Evolutionary conservation across 768 basidiomycete genomes (phyloP).

Genomic region (Scleroderma bovista): DNA sequence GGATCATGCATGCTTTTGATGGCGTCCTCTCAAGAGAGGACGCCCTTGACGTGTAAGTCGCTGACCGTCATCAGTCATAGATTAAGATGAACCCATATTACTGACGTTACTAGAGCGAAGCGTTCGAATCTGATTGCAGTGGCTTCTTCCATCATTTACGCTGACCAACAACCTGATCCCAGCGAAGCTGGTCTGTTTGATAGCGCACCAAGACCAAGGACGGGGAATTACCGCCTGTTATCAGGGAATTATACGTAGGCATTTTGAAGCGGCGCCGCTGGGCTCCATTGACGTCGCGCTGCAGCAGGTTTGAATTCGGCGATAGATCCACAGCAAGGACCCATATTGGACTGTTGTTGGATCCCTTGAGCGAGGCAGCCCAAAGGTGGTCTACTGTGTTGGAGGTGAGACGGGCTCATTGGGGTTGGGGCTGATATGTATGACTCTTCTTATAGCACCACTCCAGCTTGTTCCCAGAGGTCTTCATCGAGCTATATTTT

Average conservation of each 20-base stretch:
- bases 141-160: conserved; percentile 66
- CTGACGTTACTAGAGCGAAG: conserved; percentile 35
- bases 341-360: conserved; percentile 68
- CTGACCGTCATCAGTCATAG: neutral
- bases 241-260: conserved; percentile 63
- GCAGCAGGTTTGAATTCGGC: conserved; percentile 66
- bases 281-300: conserved; percentile 1
- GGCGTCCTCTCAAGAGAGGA: conserved; percentile 39
- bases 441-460: conserved; percentile 1
- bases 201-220: conserved; percentile 52
- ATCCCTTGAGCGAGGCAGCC: conserved; percentile 79
- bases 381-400: conserved; percentile 84
- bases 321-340: conserved; percentile 61
- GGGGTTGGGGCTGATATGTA: neutral
- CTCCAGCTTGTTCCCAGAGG: conserved; percentile 48
- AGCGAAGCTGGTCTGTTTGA: conserved; percentile 73
- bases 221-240: conserved; percentile 54
- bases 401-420: conserved; percentile 42
- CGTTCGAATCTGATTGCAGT: conserved; percentile 58
- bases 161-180: conserved; percentile 66
- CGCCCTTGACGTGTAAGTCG: conserved; percentile 39
- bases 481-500: conserved; percentile 71
- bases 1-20: conserved; percentile 62
- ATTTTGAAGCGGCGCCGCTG: neutral
- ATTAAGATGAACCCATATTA: neutral